These are phyloP conservation scores for Buddleja alternifolia DNA, from an alignment of 257 asterid genomes.

Conservation along the genomic window DNA sequence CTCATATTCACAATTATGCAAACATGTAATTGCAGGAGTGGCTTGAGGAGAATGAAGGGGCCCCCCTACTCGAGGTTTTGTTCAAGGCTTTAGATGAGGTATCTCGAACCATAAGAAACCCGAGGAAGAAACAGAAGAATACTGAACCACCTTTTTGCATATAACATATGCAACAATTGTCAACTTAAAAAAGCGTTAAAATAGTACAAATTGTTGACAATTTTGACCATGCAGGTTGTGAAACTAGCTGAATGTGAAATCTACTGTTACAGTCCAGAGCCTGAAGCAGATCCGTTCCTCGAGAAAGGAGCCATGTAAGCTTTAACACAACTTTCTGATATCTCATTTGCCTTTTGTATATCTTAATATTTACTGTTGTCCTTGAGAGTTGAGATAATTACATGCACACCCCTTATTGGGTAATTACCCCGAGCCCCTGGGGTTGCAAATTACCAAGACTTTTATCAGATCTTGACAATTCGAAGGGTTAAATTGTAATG, in stretches of 20 bases:
- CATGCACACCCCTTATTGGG: too few species aligned
- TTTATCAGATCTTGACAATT: too few species aligned
- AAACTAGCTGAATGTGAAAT: conserved; percentile 88
- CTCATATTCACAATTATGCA: conserved; percentile 9
- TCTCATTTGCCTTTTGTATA: conserved; percentile 13
- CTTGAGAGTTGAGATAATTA: too few species aligned
- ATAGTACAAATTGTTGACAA: neutral
- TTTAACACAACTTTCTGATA: conserved; percentile 7
- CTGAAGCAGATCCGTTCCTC: conserved; percentile 84
- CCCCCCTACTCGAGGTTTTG: conserved; percentile 63
- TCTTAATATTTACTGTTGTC: neutral
- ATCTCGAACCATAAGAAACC: conserved; percentile 25
- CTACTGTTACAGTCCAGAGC: conserved; percentile 84
- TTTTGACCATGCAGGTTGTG: conserved; percentile 66
- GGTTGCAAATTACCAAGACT: too few species aligned
- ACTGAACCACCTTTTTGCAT: neutral
- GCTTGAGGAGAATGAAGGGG: conserved; percentile 69
- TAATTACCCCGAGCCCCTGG: too few species aligned
- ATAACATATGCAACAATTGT: neutral
- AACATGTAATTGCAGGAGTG: conserved; percentile 71
- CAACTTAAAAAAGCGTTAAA: conserved; percentile 16
- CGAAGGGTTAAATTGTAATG: too few species aligned
- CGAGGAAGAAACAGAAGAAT: neutral
- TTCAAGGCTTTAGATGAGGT: conserved; percentile 97
- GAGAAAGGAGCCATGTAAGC: conserved; percentile 92